Conservation (phyloP, 805 yeast genomes). For the Candida oleophila region DNA sequence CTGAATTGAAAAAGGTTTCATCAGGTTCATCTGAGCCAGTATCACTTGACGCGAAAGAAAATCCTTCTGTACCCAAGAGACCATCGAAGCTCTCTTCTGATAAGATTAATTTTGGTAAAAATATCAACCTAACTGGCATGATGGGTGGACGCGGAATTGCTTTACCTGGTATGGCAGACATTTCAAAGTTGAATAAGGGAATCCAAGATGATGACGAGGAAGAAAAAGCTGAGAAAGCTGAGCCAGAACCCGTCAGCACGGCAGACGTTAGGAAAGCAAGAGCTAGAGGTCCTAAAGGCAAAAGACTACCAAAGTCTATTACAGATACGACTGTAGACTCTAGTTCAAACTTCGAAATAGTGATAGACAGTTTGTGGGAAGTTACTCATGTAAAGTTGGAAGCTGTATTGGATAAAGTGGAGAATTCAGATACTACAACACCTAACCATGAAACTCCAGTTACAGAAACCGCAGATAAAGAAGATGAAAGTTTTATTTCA, state of each 20-base stretch:
- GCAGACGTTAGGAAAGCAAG: conserved; percentile 49
- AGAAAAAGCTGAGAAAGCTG: conserved; percentile 9
- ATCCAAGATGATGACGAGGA: conserved; percentile 13
- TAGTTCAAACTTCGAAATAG: conserved; percentile 32
- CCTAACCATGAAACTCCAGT: too few relatives aligned
- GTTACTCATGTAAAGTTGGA: conserved; percentile 11
- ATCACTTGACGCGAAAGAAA: neutral
- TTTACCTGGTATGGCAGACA: conserved; percentile 52
- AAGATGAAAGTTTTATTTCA: too few relatives aligned
- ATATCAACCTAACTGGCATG: conserved; percentile 50
- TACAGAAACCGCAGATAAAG: too few relatives aligned
- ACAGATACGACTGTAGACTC: conserved; percentile 38
- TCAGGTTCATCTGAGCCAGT: neutral
- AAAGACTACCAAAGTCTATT: conserved; percentile 62
- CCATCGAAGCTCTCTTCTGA: conserved; percentile 30
- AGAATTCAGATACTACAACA: too few relatives aligned
- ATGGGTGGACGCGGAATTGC: conserved; percentile 48
- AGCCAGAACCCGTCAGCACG: conserved; percentile 11
- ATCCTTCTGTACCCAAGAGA: conserved; percentile 3
- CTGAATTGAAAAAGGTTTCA: conserved; percentile 4
- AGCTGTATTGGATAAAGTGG: neutral
- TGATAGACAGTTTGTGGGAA: conserved; percentile 39
- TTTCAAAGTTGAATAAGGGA: conserved; percentile 34
- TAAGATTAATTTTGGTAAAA: conserved; percentile 50
- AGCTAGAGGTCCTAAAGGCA: conserved; percentile 73